Conservation (phyloP, 805 yeast species). For the Candida palmyrensis region DNA sequence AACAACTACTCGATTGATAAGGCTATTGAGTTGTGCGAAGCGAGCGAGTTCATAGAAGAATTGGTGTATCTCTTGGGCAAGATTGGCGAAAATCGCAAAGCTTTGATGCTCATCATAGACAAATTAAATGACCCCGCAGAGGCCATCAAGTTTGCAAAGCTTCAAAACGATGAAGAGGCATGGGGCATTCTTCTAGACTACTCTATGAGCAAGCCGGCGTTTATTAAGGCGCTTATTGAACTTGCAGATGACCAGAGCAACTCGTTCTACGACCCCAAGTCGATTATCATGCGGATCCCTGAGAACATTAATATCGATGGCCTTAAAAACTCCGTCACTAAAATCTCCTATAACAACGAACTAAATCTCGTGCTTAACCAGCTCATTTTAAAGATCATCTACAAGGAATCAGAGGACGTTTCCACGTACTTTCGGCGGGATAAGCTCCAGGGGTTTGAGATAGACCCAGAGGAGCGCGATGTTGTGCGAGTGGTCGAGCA, state of each 20-base stretch:
- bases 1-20: constrained; percentile 60
- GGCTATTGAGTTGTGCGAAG: constrained; percentile 66
- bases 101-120: constrained; percentile 71
- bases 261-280: constrained; percentile 53
- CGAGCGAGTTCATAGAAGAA: constrained; percentile 54
- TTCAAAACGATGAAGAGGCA: constrained; percentile 64
- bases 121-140: constrained; percentile 70
- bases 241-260: constrained; percentile 52
- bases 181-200: constrained; percentile 74
- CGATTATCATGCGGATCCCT: constrained; percentile 63
- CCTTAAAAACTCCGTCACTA: constrained; percentile 52
- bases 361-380: constrained; percentile 46
- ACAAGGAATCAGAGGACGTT: constrained; percentile 24
- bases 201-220: constrained; percentile 68
- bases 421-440: constrained; percentile 17
- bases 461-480: constrained; percentile 14
- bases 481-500: constrained; percentile 15
- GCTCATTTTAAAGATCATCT: constrained; percentile 41
- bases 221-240: constrained; percentile 69
- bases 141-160: constrained; percentile 76
- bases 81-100: constrained; percentile 74
- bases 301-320: constrained; percentile 58
- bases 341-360: constrained; percentile 61
- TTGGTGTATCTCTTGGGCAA: constrained; percentile 76
- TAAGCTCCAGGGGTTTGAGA: constrained; percentile 22